phyloP scores from a whole-genome alignment of 805 yeast genomes.

The Nakazawaea laoshanensis region DNA sequence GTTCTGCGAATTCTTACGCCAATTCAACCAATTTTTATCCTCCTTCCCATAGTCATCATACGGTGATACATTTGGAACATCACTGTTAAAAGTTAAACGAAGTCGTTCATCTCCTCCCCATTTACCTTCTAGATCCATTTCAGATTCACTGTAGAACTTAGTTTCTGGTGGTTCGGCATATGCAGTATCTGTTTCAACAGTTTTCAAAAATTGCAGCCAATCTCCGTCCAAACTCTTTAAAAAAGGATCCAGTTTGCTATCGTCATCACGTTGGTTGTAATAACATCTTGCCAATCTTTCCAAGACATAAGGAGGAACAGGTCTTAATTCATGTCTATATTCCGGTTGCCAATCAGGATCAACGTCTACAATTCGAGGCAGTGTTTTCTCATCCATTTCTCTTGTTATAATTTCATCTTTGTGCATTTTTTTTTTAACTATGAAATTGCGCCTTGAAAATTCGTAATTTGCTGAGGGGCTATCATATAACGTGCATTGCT shows the following conservation, averaged over 20 bases:
- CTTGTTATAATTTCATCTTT: no score
- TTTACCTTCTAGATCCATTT: conserved; percentile 34
- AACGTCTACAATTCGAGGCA: no score
- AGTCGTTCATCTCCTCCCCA: conserved; percentile 74
- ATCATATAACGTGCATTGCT: no score
- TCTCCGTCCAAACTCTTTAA: conserved; percentile 13
- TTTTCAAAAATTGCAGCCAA: conserved; percentile 15
- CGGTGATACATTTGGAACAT: conserved; percentile 18
- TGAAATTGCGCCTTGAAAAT: no score
- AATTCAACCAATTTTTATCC: conserved; percentile 1
- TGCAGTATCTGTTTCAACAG: conserved; percentile 19
- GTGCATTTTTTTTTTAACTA: no score
- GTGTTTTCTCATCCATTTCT: no score
- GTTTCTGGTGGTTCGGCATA: conserved; percentile 18
- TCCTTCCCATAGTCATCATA: conserved; percentile 9
- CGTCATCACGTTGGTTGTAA: conserved; percentile 16
- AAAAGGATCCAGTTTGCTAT: conserved; percentile 15
- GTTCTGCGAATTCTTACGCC: conserved; percentile 13
- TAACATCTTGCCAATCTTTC: conserved; percentile 40
- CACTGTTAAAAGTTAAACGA: conserved; percentile 38
- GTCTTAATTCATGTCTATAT: conserved; percentile 17
- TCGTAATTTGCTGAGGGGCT: neutral
- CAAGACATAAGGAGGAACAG: conserved; percentile 59
- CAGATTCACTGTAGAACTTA: neutral
- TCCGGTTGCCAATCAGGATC: conserved; percentile 1